These are phyloP conservation scores for Botryotinia narcissicola DNA, from an alignment of 2,329 filamentous ascomycete species.

Conservation along the genomic window DNA sequence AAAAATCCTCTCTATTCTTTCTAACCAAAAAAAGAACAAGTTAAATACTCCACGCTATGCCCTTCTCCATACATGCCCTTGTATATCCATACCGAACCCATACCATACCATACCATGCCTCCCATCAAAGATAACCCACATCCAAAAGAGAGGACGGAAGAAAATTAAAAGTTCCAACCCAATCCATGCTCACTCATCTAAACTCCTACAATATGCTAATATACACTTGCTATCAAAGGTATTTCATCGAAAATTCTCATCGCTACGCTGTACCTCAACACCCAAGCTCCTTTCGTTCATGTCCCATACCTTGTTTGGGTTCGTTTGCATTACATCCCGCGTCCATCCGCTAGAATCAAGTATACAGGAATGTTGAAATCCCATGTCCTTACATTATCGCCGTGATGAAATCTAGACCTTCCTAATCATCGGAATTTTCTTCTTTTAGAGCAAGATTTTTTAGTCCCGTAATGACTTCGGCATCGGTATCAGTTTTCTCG, in stretches of 20 bases:
- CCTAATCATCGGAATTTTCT: conserved; percentile 29
- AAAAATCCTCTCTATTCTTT: background rate
- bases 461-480: conserved; percentile 60
- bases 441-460: conserved; percentile 51
- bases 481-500: conserved; percentile 48
- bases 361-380: conserved; percentile 1
- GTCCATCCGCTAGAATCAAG: background rate
- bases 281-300: background rate
- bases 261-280: background rate
- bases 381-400: background rate
- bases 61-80: conserved; percentile 3
- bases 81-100: conserved; percentile 7
- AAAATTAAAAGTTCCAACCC: background rate
- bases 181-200: conserved; percentile 11
- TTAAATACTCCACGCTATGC: conserved; percentile 6
- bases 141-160: background rate
- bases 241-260: conserved; percentile 1
- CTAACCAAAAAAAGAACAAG: background rate
- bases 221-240: conserved; percentile 1
- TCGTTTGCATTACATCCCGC: background rate
- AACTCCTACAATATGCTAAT: conserved; percentile 22
- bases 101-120: background rate
- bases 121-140: background rate
- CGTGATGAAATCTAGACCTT: conserved; percentile 23
- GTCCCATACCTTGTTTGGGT: background rate